phyloP scores from a whole-genome alignment of 1,139 yeast genomes.

The Wickerhamomyces sp. region DNA sequence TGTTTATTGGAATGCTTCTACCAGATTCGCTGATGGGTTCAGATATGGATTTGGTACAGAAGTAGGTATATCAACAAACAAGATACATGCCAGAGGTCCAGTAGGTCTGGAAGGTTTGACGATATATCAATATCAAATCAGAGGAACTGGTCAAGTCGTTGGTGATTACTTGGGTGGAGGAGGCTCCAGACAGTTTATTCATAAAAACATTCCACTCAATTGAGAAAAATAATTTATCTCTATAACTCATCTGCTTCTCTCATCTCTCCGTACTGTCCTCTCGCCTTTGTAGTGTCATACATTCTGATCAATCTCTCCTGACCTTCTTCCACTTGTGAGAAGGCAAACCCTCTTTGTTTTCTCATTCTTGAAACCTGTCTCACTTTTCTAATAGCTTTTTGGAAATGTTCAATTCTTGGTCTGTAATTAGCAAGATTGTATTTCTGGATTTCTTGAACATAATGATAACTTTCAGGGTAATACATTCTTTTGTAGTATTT shows the following conservation, averaged over 20 bases:
- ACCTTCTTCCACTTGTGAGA: slow-evolving; percentile 91
- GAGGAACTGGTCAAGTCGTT: slow-evolving; percentile 90
- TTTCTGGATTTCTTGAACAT: slow-evolving; percentile 95
- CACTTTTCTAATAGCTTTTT: slow-evolving; percentile 93
- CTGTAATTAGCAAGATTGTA: slow-evolving; percentile 90
- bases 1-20: slow-evolving; percentile 97
- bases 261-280: slow-evolving; percentile 53
- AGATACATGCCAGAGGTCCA: slow-evolving; percentile 97
- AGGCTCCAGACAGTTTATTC: slow-evolving; percentile 75
- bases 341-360: slow-evolving; percentile 97
- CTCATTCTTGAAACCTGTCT: slow-evolving; percentile 98
- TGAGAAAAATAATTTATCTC: neutral
- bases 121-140: slow-evolving; percentile 88
- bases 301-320: slow-evolving; percentile 89
- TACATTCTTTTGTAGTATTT: slow-evolving; percentile 90
- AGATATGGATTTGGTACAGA: slow-evolving; percentile 98
- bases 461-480: slow-evolving; percentile 87
- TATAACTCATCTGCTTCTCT: slow-evolving; percentile 29
- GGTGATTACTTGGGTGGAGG: slow-evolving; percentile 93
- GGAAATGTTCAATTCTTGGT: slow-evolving; percentile 95
- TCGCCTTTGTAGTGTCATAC: slow-evolving; percentile 79
- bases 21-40: slow-evolving; percentile 97
- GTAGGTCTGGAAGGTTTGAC: slow-evolving; percentile 96
- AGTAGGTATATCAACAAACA: slow-evolving; percentile 95
- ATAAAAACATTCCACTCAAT: slow-evolving; percentile 42